Conservation (phyloP, 1,284 basidiomycete species). For the Microbotryomycetes sp. region DNA sequence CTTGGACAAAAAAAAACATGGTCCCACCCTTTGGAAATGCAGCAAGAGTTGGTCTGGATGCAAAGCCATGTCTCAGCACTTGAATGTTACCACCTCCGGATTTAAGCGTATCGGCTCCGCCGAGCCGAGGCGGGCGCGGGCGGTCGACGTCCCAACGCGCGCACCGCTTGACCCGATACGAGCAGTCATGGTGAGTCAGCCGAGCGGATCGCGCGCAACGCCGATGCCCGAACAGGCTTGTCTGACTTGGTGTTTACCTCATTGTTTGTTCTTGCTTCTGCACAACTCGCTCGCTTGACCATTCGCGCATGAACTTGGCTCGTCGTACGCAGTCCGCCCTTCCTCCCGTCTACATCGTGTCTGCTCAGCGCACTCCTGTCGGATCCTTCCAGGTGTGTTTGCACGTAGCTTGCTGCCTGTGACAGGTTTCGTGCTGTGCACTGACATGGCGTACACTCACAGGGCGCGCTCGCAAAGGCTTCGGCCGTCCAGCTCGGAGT, state of each 20-base stretch:
- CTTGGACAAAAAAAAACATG: too few species aligned
- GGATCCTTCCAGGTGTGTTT: conserved; percentile 57
- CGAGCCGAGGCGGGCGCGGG: too few species aligned
- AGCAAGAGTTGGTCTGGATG: too few species aligned
- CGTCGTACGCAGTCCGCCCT: neutral
- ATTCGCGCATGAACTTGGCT: neutral
- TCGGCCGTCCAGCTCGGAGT: conserved; percentile 82
- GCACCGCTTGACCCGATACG: neutral
- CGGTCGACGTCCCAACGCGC: neutral
- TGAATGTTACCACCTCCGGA: too few species aligned
- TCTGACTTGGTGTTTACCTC: too few species aligned
- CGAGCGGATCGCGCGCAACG: neutral
- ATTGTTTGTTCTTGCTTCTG: too few species aligned
- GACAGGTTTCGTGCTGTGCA: too few species aligned
- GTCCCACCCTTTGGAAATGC: too few species aligned
- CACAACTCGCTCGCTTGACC: neutral
- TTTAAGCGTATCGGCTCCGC: too few species aligned
- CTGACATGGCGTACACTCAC: conserved; percentile 48
- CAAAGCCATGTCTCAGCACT: too few species aligned
- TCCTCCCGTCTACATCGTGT: neutral
- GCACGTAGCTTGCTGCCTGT: neutral
- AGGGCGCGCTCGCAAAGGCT: conserved; percentile 73
- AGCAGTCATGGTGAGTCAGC: neutral
- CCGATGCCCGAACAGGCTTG: too few species aligned
- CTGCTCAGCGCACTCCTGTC: conserved; percentile 72